A percentile compares a stretch with the other conserved stretches of the same genome.
phyloP scores from a whole-genome alignment of 495 filamentous ascomycete genomes.

The Chaetomidium leptoderma region DNA sequence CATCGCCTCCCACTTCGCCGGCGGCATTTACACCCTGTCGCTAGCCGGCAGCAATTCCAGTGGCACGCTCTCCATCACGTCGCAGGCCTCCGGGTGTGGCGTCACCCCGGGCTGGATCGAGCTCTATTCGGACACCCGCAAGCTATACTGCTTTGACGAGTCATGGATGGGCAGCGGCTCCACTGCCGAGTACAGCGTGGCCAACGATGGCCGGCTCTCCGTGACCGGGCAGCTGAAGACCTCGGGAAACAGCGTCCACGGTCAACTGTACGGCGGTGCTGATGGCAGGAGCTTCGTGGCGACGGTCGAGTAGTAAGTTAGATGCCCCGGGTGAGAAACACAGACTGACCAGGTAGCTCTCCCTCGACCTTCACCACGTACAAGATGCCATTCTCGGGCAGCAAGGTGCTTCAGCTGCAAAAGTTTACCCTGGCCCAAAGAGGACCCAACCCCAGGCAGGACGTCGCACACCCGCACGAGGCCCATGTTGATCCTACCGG shows the following conservation, averaged over 20 bases:
- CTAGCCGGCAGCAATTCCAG: conserved; percentile 23
- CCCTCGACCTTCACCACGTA: conserved; percentile 44
- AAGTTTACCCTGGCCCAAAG: conserved; percentile 51
- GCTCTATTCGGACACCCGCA: conserved; percentile 39
- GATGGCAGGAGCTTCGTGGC: conserved; percentile 43
- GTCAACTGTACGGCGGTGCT: conserved; percentile 36
- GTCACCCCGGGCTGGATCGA: conserved; percentile 54
- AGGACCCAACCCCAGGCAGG: conserved; percentile 56
- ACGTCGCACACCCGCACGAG: conserved; percentile 66
- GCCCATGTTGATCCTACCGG: conserved; percentile 64
- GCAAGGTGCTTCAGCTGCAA: conserved; percentile 41
- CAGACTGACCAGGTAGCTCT: conserved; percentile 27
- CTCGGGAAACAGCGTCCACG: conserved; percentile 40
- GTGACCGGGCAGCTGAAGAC: conserved; percentile 33
- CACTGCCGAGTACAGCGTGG: conserved; percentile 42
- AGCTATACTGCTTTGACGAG: conserved; percentile 61
- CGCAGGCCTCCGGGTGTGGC: conserved; percentile 34
- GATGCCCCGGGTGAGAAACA: not conserved
- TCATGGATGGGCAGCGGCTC: conserved; percentile 37
- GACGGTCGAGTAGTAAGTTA: conserved; percentile 46
- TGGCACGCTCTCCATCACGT: conserved; percentile 32
- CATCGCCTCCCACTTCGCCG: conserved; percentile 43
- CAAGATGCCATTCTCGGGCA: conserved; percentile 29
- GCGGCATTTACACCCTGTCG: conserved; percentile 39
- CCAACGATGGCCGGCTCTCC: conserved; percentile 36